Conservation (phyloP, 768 basidiomycete genomes). For the Tylopilus cervinicoccineus region DNA sequence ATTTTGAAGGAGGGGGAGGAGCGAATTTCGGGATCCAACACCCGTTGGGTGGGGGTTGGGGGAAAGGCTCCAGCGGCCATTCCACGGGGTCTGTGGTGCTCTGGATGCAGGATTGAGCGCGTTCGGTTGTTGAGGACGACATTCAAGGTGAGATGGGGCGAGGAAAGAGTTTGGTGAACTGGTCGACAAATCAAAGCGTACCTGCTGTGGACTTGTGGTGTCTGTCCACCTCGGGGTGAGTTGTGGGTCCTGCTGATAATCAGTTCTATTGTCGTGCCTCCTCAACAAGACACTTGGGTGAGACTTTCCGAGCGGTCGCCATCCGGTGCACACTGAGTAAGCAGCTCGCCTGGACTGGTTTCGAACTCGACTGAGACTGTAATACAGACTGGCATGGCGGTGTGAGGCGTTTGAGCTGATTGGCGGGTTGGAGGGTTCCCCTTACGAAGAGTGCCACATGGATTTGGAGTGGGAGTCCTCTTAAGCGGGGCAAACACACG, state of each 20-base stretch:
- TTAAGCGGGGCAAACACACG: neutral
- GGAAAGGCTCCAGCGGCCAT: constrained; percentile 30
- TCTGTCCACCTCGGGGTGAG: neutral
- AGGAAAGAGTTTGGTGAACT: neutral
- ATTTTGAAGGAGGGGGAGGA: constrained; percentile 18
- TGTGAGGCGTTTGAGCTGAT: too few relatives aligned
- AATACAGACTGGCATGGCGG: too few relatives aligned
- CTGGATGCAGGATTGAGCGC: neutral
- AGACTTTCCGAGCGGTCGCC: too few relatives aligned
- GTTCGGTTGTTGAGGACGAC: neutral
- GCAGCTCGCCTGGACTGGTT: too few relatives aligned
- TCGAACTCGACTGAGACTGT: too few relatives aligned
- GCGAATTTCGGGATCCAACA: constrained; percentile 23
- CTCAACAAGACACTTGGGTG: too few relatives aligned
- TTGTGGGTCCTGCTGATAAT: too few relatives aligned
- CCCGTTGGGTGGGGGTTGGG: constrained; percentile 25
- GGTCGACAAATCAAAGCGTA: too few relatives aligned
- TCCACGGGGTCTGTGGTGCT: constrained; percentile 2
- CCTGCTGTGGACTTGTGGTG: constrained; percentile 5
- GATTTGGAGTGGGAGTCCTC: constrained; percentile 2
- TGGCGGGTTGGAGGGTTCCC: too few relatives aligned
- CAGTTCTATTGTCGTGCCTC: too few relatives aligned
- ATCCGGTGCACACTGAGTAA: too few relatives aligned
- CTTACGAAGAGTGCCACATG: neutral
- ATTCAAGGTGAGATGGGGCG: neutral